Evolutionary conservation across 192 early-diverging fungal species (phyloP), one percentile per base, ranked within the genome.

Genomic region (Coemansia sp.): DNA sequence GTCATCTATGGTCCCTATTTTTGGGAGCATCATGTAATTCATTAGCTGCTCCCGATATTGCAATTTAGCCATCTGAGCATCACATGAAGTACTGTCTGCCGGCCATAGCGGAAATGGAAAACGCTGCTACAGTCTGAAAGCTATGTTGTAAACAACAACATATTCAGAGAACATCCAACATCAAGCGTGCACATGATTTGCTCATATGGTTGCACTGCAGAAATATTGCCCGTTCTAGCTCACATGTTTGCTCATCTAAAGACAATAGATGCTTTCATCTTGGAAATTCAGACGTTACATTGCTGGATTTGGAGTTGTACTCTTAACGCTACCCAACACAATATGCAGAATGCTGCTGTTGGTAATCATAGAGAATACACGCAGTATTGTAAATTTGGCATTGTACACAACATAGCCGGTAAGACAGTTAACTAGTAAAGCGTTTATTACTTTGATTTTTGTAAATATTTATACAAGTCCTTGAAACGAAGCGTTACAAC

Each of bases 1-100:
- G 32, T 39, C n/a, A 60, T 49, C 41, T 4, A 21, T 14, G 48
- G 41, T 60, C 59, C 45, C 59, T 49, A 21, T 60, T 48, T 48
- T 32, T 29, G 25, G 25, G 25, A 35, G 15, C 35, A 25, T 1
- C 54, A 14, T 23, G 14, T 23, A 24, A 60, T 60, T 22, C 27
- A 49, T 29, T 32, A 55, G 59, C 59, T 25, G 53, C 53, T 55
- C 27, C 53, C 53, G 25, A 5, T 55, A 55, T 55, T 55, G 53
- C 53, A 55, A 35, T 55, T 55, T 35, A 55, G 25, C 53, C 41
- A 60, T 60, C 17, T 60, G 48, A 29, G 22, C 41, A 47, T 60
- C 59, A 60, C 25, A 48, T 49, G 53, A n/a, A 55, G 24, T 25
- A 55, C 35, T 55, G 53, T 55, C 12, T 32, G 41, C 15, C 41